A percentile compares a stretch with the other conserved stretches of the same genome.
Conservation (phyloP, 2,329 filamentous ascomycete genomes). For the Fusarium sp. region DNA sequence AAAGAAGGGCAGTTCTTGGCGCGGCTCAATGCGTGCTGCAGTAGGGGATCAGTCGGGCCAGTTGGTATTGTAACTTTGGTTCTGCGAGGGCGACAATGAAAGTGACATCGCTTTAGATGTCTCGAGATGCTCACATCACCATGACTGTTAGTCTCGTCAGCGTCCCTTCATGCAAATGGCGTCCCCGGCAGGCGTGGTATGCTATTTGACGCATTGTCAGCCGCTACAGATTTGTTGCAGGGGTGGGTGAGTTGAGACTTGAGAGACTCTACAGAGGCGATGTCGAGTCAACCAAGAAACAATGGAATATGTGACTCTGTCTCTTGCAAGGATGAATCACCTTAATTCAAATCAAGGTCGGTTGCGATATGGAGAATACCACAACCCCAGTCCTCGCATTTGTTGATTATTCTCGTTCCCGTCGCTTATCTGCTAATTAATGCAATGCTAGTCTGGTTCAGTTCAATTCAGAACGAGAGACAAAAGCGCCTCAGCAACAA, state of each 20-base stretch:
- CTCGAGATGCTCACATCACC: slow-evolving; percentile 32
- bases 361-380: slow-evolving; percentile 12
- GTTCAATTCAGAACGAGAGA: neutral
- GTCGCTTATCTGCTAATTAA: slow-evolving; percentile 34
- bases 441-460: slow-evolving; percentile 14
- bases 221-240: slow-evolving; percentile 25
- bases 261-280: slow-evolving; percentile 4
- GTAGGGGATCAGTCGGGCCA: slow-evolving; percentile 6
- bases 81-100: neutral
- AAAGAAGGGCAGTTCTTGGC: slow-evolving; percentile 26
- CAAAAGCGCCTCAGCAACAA: slow-evolving; percentile 18
- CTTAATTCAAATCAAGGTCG: neutral
- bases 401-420: neutral
- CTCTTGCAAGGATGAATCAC: neutral
- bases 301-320: slow-evolving; percentile 2
- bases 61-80: neutral
- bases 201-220: slow-evolving; percentile 33
- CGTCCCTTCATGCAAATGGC: slow-evolving; percentile 12
- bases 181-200: slow-evolving; percentile 12
- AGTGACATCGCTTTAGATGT: neutral
- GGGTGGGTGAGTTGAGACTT: slow-evolving; percentile 10
- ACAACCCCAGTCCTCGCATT: slow-evolving; percentile 9
- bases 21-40: slow-evolving; percentile 23
- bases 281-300: neutral
- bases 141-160: slow-evolving; percentile 32